phyloP scores from a whole-genome alignment of 129 eudicot genomes.

The Centella asiatica region DNA sequence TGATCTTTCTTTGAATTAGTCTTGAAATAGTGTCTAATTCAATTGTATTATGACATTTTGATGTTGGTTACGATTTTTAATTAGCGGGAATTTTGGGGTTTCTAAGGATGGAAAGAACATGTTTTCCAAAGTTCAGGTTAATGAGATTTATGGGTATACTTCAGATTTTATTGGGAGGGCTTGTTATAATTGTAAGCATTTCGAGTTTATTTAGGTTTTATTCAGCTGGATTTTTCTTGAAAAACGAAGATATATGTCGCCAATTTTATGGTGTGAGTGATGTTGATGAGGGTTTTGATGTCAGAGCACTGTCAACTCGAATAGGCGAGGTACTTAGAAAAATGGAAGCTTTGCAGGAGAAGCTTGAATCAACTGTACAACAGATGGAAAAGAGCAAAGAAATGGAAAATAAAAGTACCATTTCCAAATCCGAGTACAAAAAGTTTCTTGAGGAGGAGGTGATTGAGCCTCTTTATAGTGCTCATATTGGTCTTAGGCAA shows the following conservation, averaged over 20 bases:
- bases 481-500: constrained; percentile 88
- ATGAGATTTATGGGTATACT: constrained; percentile 54
- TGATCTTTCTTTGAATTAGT: not conserved
- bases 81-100: not conserved
- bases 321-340: constrained; percentile 61
- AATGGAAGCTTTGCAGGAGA: constrained; percentile 66
- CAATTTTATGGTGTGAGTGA: constrained; percentile 46
- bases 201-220: constrained; percentile 62
- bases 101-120: constrained; percentile 36
- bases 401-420: constrained; percentile 21
- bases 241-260: constrained; percentile 64
- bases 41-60: not conserved
- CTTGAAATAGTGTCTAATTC: not conserved
- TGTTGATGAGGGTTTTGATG: constrained; percentile 47
- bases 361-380: constrained; percentile 59
- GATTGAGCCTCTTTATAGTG: constrained; percentile 70
- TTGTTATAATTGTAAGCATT: constrained; percentile 65
- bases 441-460: constrained; percentile 69
- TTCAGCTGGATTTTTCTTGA: constrained; percentile 70
- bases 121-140: constrained; percentile 52
- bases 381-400: constrained; percentile 45
- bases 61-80: not conserved
- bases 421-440: constrained; percentile 53
- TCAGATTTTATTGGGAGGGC: constrained; percentile 65
- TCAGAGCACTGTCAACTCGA: constrained; percentile 44